These are phyloP conservation scores for Annulohypoxylon bovei DNA, from an alignment of 495 filamentous ascomycete species.

Conservation along the genomic window DNA sequence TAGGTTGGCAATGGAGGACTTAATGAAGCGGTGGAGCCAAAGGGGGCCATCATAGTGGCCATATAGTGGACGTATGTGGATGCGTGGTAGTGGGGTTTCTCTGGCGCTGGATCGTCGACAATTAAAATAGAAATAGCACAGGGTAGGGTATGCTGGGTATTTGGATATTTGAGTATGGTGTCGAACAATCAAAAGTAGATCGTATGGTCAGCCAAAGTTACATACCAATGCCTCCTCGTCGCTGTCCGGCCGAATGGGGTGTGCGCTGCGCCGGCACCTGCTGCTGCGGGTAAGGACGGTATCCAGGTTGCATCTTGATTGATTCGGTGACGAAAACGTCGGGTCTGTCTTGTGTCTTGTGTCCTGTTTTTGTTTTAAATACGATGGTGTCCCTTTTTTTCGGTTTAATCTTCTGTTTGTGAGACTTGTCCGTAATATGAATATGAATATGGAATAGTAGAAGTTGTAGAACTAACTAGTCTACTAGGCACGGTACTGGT, in stretches of 20 bases:
- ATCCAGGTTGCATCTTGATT: constrained; percentile 59
- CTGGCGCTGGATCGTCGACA: constrained; percentile 20
- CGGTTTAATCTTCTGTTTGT: constrained; percentile 26
- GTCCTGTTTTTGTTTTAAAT: neutral
- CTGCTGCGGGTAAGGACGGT: constrained; percentile 57
- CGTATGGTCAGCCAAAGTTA: constrained; percentile 32
- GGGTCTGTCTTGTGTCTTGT: neutral
- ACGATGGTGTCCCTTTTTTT: neutral
- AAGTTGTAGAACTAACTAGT: neutral
- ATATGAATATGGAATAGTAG: neutral
- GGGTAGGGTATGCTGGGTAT: no score
- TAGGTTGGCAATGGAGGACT: constrained; percentile 13
- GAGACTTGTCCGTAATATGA: constrained; percentile 17
- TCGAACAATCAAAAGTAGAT: constrained; percentile 12
- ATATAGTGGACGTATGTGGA: constrained; percentile 22
- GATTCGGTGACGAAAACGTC: constrained; percentile 9
- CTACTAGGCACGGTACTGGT: neutral
- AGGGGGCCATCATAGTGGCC: constrained; percentile 5
- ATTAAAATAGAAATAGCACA: constrained; percentile 19
- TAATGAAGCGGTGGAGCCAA: constrained; percentile 38
- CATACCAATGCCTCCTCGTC: constrained; percentile 61
- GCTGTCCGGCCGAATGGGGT: constrained; percentile 53
- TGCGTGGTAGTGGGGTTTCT: constrained; percentile 16
- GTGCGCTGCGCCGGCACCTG: constrained; percentile 49
- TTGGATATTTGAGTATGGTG: neutral